Percentiles rank a stretch among this genome's conserved stretches.
Evolutionary conservation across 306 rosid genomes (phyloP).

Genomic region (Cicer bijugum): DNA sequence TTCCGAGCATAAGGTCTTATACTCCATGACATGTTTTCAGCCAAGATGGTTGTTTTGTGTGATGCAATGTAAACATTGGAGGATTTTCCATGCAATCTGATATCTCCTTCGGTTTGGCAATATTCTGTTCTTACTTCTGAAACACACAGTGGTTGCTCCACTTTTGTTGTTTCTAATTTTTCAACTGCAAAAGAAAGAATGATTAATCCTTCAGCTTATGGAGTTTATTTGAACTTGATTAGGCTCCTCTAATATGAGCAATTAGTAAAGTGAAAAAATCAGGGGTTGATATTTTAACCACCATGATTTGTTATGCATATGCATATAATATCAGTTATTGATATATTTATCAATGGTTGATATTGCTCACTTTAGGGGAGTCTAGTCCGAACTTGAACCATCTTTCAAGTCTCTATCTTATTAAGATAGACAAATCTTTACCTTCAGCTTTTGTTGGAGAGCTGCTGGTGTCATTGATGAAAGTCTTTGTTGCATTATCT

Average conservation of each 20-base stretch:
- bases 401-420: slow-evolving; percentile 16
- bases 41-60: slow-evolving; percentile 39
- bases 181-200: slow-evolving; percentile 44
- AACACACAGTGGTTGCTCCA: slow-evolving; percentile 52
- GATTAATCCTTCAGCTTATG: background rate
- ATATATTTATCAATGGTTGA: no score
- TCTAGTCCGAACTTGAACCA: background rate
- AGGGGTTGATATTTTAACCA: no score
- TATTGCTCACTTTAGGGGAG: background rate
- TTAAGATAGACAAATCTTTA: slow-evolving; percentile 32
- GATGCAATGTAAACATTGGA: slow-evolving; percentile 58
- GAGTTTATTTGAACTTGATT: background rate
- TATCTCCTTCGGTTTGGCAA: slow-evolving; percentile 62
- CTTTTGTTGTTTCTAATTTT: slow-evolving; percentile 44
- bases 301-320: no score
- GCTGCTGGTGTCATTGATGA: slow-evolving; percentile 38
- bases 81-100: slow-evolving; percentile 59
- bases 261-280: no score
- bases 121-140: slow-evolving; percentile 61
- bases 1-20: slow-evolving; percentile 82
- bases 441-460: slow-evolving; percentile 43
- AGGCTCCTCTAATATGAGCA: background rate
- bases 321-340: no score
- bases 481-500: slow-evolving; percentile 36
- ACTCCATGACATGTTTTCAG: slow-evolving; percentile 57